Conservation (phyloP, 75 land plant genomes). For the Sequoiadendron giganteum region DNA sequence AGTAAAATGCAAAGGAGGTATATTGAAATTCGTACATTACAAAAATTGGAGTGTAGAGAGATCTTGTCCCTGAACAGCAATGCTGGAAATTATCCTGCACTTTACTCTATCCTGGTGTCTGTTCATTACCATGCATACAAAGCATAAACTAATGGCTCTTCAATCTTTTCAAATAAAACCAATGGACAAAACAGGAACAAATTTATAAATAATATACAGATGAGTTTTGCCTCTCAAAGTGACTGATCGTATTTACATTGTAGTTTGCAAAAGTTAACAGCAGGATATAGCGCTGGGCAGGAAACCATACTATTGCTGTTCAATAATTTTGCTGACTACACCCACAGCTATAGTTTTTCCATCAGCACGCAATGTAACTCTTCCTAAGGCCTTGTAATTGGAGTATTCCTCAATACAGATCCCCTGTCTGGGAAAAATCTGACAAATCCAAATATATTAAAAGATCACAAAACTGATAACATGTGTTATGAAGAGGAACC, state of each 20-base stretch:
- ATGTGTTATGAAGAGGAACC: neutral
- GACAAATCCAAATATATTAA: constrained; percentile 10
- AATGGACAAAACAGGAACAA: neutral
- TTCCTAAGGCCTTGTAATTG: constrained; percentile 67
- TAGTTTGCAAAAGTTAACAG: neutral
- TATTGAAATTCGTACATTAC: neutral
- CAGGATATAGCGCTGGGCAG: neutral
- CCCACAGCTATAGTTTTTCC: constrained; percentile 89
- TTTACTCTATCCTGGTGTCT: neutral
- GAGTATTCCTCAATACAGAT: constrained; percentile 83
- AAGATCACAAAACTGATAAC: neutral
- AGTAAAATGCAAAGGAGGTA: neutral
- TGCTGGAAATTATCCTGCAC: neutral
- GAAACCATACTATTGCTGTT: neutral
- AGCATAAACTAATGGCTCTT: neutral
- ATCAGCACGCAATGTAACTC: constrained; percentile 63
- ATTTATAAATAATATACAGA: neutral
- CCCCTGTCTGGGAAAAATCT: constrained; percentile 59
- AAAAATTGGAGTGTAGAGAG: neutral
- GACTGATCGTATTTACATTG: neutral
- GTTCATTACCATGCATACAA: neutral
- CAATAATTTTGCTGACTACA: constrained; percentile 45
- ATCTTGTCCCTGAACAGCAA: neutral
- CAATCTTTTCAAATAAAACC: neutral
- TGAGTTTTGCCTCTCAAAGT: neutral